A percentile compares a stretch with the other conserved stretches of the same genome.
These are phyloP conservation scores for Laetiporus sulphureus DNA, from an alignment of 1,284 basidiomycete species.

Conservation along the genomic window DNA sequence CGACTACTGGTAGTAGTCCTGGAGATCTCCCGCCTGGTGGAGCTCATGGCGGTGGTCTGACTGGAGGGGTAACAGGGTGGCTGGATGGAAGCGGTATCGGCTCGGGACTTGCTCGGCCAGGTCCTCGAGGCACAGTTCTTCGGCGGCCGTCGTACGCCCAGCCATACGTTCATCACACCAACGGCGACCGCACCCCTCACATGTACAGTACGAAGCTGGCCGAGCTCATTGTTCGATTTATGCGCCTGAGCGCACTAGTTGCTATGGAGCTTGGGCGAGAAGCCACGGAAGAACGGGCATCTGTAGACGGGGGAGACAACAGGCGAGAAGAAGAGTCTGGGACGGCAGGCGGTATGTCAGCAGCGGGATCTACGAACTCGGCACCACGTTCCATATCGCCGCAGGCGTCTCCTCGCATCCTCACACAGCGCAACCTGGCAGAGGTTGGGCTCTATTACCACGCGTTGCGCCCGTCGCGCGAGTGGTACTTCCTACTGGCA, in stretches of 20 bases:
- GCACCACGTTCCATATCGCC: conserved; percentile 15
- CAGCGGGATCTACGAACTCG: background rate
- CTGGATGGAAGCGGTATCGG: conserved; percentile 66
- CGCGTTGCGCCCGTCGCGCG: conserved; percentile 57
- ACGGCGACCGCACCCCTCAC: conserved; percentile 19
- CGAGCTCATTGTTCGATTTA: conserved; percentile 64
- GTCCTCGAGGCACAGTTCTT: conserved; percentile 45
- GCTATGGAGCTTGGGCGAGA: conserved; percentile 68
- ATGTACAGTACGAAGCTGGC: conserved; percentile 58
- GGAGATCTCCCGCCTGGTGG: conserved; percentile 11
- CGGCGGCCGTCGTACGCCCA: conserved; percentile 32
- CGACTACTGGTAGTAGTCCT: conserved; percentile 20
- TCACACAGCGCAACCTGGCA: conserved; percentile 16
- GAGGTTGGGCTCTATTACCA: conserved; percentile 30
- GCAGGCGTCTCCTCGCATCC: conserved; percentile 18
- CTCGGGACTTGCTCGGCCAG: conserved; percentile 52
- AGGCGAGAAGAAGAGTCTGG: conserved; percentile 13
- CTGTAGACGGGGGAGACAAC: conserved; percentile 30
- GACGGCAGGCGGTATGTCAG: background rate
- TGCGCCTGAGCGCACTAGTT: conserved; percentile 68
- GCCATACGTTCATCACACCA: conserved; percentile 8
- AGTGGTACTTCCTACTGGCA: conserved; percentile 76
- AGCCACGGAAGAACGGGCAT: conserved; percentile 29
- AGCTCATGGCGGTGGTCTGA: conserved; percentile 18
- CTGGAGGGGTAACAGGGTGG: conserved; percentile 59